phyloP scores from a whole-genome alignment of 352 stramenopile genomes.

The Nothophytophthora sp. region DNA sequence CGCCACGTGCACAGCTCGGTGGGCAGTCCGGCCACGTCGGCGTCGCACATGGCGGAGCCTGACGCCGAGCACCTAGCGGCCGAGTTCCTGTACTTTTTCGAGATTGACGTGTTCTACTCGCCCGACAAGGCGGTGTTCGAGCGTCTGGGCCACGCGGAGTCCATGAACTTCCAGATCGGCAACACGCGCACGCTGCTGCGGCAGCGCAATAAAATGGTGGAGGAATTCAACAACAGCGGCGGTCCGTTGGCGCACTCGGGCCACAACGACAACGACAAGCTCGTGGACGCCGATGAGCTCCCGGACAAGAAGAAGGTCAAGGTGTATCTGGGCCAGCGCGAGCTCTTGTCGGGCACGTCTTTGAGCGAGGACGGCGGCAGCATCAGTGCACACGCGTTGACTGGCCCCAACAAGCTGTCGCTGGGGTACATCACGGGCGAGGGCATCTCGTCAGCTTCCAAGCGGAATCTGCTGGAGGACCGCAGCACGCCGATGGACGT shows the following conservation, averaged over 20 bases:
- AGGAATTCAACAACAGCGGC: constrained; percentile 29
- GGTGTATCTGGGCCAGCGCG: constrained; percentile 39
- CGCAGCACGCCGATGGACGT: constrained; percentile 33
- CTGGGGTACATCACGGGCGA: constrained; percentile 36
- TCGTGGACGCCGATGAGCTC: constrained; percentile 49
- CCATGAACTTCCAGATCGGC: constrained; percentile 85
- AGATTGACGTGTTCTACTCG: constrained; percentile 84
- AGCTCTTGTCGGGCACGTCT: constrained; percentile 35
- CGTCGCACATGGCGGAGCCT: constrained; percentile 11
- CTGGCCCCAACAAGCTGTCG: constrained; percentile 7
- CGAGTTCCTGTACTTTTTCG: constrained; percentile 87
- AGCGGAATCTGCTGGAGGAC: constrained; percentile 24
- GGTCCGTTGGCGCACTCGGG: constrained; percentile 28
- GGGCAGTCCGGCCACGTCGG: constrained; percentile 22
- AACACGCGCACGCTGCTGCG: constrained; percentile 85
- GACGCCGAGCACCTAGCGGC: constrained; percentile 35
- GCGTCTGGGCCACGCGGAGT: constrained; percentile 66
- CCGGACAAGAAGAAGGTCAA: constrained; percentile 87
- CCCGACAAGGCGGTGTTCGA: constrained; percentile 59
- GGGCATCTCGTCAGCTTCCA: constrained; percentile 34
- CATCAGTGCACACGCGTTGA: constrained; percentile 14
- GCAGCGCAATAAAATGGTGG: constrained; percentile 80
- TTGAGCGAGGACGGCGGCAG: constrained; percentile 34
- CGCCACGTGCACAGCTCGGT: constrained; percentile 56
- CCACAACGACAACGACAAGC: constrained; percentile 44